Base-by-base conservation (phyloP, 345 rosid species). In the Erodium maritimum region DNA sequence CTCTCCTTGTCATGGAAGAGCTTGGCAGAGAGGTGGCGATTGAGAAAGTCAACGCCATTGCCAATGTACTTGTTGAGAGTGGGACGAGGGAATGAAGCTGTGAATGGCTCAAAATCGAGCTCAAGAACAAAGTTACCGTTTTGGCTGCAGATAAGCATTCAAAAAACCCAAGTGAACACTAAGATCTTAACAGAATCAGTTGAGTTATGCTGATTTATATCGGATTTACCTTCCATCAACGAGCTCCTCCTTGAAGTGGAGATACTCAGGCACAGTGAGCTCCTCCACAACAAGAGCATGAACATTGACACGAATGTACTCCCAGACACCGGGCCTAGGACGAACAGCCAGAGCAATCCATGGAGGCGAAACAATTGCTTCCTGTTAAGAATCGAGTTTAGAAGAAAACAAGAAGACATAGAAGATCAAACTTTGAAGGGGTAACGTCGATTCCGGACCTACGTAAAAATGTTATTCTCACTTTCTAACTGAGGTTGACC, bases 311-410 rank as follows among this genome's bases (percentile, higher is more conserved):
- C 90, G 76, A 25, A 91, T 56, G 74, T 91, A 81, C 53, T 91
- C 96, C 97, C 97, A 88, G 11, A 91, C 97, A 67, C 97, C 97
- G 59, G 96, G 97, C 62, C 95, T 86, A 45, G 95, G 96, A 21
- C 97, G 86, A 58, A 91, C 86, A 21, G 97, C 97, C 37, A 91
- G 81, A 18, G 90, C 96, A 29, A 91, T 82, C 95, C 91, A 85
- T 9, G 97, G 97, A 33, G 96, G 88, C 61, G 72, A 67, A 64
- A 88, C 88, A 17, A 91, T 84, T 17, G 95, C 96, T 88, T 91
- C 97, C 97, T 90, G 25, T 48, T 16, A 8, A 50, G 5, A 50
- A 14, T 0, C 17, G 7, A 16, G 17, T 19, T 16, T 50, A 57
- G 18, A 54, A 59, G 29, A 22, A 64, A 52, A 59, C 21, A 55